phyloP scores from a whole-genome alignment of 495 filamentous ascomycete genomes.

The Xylaria scruposa region DNA sequence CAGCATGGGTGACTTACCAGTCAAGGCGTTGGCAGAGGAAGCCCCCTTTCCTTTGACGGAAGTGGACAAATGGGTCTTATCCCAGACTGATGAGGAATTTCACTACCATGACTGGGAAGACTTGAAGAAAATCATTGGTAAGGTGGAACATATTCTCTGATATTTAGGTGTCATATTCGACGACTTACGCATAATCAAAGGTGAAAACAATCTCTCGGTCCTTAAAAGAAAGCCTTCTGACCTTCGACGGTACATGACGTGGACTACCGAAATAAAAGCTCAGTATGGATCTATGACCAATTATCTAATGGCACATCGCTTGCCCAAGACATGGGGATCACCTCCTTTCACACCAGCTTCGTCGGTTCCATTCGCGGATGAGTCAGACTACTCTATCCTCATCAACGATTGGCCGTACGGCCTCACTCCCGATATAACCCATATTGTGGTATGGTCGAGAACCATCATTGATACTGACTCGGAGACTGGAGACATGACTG shows the following conservation, averaged over 20 bases:
- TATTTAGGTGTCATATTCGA: slow-evolving; percentile 7
- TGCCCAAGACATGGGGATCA: slow-evolving; percentile 68
- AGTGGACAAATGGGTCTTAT: slow-evolving; percentile 67
- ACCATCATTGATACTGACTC: slow-evolving; percentile 62
- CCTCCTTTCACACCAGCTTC: slow-evolving; percentile 60
- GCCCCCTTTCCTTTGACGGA: slow-evolving; percentile 69
- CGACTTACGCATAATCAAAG: slow-evolving; percentile 25
- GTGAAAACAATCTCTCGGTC: slow-evolving; percentile 70
- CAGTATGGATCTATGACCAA: slow-evolving; percentile 79
- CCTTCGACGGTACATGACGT: slow-evolving; percentile 80
- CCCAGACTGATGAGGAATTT: slow-evolving; percentile 75
- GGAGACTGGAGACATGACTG: slow-evolving; percentile 74
- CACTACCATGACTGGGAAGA: slow-evolving; percentile 71
- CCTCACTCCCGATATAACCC: slow-evolving; percentile 69
- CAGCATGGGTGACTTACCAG: slow-evolving; percentile 30
- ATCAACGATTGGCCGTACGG: slow-evolving; percentile 95
- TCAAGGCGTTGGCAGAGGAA: slow-evolving; percentile 36
- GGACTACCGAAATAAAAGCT: slow-evolving; percentile 71
- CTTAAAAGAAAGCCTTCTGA: slow-evolving; percentile 86
- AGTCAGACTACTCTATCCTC: slow-evolving; percentile 76
- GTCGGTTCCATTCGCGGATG: slow-evolving; percentile 69
- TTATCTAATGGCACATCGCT: slow-evolving; percentile 74
- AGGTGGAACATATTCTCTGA: slow-evolving; percentile 32
- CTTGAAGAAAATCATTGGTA: slow-evolving; percentile 71
- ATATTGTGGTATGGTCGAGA: slow-evolving; percentile 72